A percentile compares a stretch with the other conserved stretches of the same genome.
These are phyloP conservation scores for Blastobotrys malaysiensis DNA, from an alignment of 1,139 yeast species.

Conservation along the genomic window DNA sequence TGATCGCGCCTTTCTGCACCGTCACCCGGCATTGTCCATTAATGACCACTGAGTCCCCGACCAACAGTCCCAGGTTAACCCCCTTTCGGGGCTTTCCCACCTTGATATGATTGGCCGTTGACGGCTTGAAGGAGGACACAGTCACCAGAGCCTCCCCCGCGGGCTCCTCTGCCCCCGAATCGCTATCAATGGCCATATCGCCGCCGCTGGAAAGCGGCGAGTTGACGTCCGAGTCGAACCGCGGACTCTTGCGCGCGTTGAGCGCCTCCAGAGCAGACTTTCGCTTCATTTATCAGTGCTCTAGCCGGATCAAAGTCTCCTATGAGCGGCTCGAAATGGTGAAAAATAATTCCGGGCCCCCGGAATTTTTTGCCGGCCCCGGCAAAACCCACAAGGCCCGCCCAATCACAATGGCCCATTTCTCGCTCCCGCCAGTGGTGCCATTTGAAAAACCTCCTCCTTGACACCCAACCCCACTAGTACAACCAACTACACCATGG, in stretches of 20 bases:
- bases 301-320: background rate
- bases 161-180: background rate
- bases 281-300: constrained; percentile 7
- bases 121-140: constrained; percentile 14
- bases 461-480: background rate
- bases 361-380: background rate
- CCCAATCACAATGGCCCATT: constrained; percentile 1
- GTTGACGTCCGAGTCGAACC: constrained; percentile 1
- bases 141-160: constrained; percentile 10
- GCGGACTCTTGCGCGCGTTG: background rate
- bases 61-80: constrained; percentile 30
- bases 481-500: constrained; percentile 12
- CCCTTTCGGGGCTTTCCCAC: constrained; percentile 10
- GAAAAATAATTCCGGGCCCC: background rate
- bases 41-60: constrained; percentile 42
- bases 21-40: constrained; percentile 54
- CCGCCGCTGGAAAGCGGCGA: background rate
- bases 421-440: constrained; percentile 2
- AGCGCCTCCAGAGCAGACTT: constrained; percentile 6
- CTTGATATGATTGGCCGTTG: constrained; percentile 13
- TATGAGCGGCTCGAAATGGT: background rate
- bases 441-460: background rate
- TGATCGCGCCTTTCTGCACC: constrained; percentile 54
- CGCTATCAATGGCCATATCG: background rate
- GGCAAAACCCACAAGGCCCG: constrained; percentile 1